These are phyloP conservation scores for Bruguiera sexangula DNA, from an alignment of 345 rosid species.

Conservation along the genomic window DNA sequence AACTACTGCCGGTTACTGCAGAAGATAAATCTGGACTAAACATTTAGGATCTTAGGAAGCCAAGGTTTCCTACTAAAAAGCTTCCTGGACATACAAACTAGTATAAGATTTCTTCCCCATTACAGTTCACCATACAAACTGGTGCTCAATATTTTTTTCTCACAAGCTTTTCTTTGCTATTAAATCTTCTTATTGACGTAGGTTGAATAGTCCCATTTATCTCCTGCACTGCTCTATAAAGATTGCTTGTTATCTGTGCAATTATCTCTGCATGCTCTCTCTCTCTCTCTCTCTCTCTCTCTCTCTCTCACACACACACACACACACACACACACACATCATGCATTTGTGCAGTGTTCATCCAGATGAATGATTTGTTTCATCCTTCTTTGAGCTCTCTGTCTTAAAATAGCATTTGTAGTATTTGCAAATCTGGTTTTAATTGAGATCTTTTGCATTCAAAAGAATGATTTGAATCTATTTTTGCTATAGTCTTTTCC, in stretches of 20 bases:
- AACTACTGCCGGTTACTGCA: conserved; percentile 8
- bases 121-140: neutral
- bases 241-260: neutral
- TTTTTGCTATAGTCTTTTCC: too few relatives aligned
- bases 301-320: too few relatives aligned
- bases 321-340: too few relatives aligned
- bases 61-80: conserved; percentile 36
- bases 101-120: neutral
- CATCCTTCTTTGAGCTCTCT: too few relatives aligned
- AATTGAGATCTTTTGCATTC: too few relatives aligned
- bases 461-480: too few relatives aligned
- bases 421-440: too few relatives aligned
- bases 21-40: conserved; percentile 74
- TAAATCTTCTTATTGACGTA: neutral
- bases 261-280: too few relatives aligned
- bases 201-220: neutral
- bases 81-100: neutral
- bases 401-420: too few relatives aligned
- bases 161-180: neutral
- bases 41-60: conserved; percentile 76
- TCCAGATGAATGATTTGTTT: too few relatives aligned
- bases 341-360: too few relatives aligned
- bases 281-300: too few relatives aligned
- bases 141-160: neutral
- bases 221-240: neutral